Evolutionary conservation across 140 eudicot species (phyloP).

Genomic region (Flaveria floridana): DNA sequence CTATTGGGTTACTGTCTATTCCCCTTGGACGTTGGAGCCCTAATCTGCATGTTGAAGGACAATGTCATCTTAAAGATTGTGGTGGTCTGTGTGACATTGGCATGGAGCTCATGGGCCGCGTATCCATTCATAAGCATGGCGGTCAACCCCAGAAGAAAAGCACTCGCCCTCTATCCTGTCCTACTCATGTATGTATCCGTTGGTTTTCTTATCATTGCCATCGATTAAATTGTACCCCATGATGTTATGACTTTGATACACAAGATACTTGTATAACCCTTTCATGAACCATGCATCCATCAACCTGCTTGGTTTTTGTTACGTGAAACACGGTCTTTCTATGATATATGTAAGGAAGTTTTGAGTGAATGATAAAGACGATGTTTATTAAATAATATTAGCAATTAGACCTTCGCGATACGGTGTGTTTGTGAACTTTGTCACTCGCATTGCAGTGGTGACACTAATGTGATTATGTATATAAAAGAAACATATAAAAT

Average conservation of each 20-base stretch:
- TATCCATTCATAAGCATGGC: constrained; percentile 97
- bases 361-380: constrained; percentile 15
- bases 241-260: background rate
- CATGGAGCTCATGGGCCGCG: constrained; percentile 99
- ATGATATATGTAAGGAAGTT: constrained; percentile 25
- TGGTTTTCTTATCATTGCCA: constrained; percentile 89
- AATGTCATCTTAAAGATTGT: constrained; percentile 67
- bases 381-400: background rate
- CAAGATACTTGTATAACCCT: constrained; percentile 24
- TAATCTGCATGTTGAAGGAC: constrained; percentile 77
- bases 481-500: too few species aligned
- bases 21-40: constrained; percentile 85
- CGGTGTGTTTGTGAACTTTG: background rate
- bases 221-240: constrained; percentile 44
- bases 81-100: constrained; percentile 72
- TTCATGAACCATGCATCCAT: background rate
- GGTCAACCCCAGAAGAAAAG: constrained; percentile 86
- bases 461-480: too few species aligned
- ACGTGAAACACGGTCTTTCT: background rate
- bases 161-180: constrained; percentile 95
- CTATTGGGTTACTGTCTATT: constrained; percentile 90
- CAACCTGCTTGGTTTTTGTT: background rate
- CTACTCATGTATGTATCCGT: constrained; percentile 94
- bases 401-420: background rate
- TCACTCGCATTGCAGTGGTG: too few species aligned